Evolutionary conservation across 176 grass and related monocot genomes (phyloP).

Genomic region (Panicum miliaceum): DNA sequence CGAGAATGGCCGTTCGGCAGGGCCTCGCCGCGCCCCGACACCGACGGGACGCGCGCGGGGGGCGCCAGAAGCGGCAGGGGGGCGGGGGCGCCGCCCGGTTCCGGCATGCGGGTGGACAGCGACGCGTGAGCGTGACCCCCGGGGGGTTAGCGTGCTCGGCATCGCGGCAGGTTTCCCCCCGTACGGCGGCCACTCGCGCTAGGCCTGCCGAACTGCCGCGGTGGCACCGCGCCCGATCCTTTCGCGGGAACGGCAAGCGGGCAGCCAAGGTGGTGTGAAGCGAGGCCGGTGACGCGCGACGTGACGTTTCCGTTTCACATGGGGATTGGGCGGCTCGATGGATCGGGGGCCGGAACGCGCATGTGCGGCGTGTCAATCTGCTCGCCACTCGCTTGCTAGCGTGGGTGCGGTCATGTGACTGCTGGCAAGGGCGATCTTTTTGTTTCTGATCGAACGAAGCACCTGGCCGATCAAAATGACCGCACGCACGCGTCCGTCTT

Average conservation of each 20-base stretch:
- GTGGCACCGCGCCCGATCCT: not conserved
- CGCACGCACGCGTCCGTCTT: not conserved
- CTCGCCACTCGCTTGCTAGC: not conserved
- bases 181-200: not conserved
- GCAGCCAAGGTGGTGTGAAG: not conserved
- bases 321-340: not conserved
- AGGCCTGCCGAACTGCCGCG: not conserved
- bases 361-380: not conserved
- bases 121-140: not conserved
- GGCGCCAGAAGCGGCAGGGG: slow-evolving; percentile 12
- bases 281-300: not conserved
- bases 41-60: slow-evolving; percentile 31
- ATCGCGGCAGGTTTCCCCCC: not conserved
- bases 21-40: slow-evolving; percentile 5
- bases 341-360: not conserved
- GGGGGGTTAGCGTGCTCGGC: not conserved
- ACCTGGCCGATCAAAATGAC: not conserved
- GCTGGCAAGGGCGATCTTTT: not conserved
- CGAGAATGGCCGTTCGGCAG: slow-evolving; percentile 31
- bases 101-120: slow-evolving; percentile 17
- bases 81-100: not conserved
- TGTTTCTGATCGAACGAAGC: not conserved
- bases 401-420: not conserved
- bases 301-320: slow-evolving; percentile 24
- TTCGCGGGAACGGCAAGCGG: slow-evolving; percentile 6